phyloP scores from a whole-genome alignment of 2,329 filamentous ascomycete species.

The Trichoderma citrinoviride region DNA sequence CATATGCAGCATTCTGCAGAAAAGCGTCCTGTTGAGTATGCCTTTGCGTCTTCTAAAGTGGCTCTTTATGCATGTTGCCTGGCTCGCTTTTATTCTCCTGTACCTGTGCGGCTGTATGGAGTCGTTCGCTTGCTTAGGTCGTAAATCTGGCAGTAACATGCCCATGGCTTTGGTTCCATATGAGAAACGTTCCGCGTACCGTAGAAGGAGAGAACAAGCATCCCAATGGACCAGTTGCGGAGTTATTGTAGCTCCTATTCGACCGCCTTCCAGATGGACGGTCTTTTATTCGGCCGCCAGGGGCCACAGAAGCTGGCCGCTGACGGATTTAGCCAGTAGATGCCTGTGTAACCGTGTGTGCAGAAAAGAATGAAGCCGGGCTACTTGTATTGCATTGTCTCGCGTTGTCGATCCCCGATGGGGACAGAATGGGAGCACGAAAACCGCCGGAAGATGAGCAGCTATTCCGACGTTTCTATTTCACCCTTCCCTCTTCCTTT shows the following conservation, averaged over 20 bases:
- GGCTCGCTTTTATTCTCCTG: not conserved
- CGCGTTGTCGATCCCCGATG: not conserved
- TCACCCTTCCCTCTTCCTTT: not conserved
- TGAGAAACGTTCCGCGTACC: no score
- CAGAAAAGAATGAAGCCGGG: not conserved
- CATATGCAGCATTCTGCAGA: not conserved
- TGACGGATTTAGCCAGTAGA: not conserved
- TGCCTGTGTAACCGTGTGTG: not conserved
- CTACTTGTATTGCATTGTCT: not conserved
- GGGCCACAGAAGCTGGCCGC: not conserved
- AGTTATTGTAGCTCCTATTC: not conserved
- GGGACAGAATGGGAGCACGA: not conserved
- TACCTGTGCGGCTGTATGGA: not conserved
- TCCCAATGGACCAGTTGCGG: not conserved
- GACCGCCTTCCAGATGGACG: not conserved
- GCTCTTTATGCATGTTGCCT: conserved; percentile 13
- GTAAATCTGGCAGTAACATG: not conserved
- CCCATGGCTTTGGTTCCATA: not conserved
- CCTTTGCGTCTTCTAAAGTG: not conserved
- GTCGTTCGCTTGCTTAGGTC: not conserved
- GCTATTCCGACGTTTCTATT: not conserved
- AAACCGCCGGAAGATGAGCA: not conserved
- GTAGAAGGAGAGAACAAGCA: not conserved
- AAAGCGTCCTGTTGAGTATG: not conserved
- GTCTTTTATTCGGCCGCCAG: not conserved